Base-by-base conservation (phyloP, 2,329 filamentous ascomycete genomes). In the Colletotrichum gigasporum region DNA sequence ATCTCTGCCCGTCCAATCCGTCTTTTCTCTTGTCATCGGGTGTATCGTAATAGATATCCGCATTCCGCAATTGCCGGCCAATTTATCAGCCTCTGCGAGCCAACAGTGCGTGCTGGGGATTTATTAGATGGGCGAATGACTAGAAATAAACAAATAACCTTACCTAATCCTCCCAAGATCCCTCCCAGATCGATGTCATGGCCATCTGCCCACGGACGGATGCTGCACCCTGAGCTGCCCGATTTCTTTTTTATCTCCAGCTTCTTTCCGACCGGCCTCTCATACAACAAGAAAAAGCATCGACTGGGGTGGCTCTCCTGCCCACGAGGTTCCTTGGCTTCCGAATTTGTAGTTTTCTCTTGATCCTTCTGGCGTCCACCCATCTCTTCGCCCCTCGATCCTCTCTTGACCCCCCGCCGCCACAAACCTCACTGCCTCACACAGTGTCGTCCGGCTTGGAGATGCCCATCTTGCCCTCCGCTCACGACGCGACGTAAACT, bases 401-500 rank as follows among this genome's bases (percentile, higher is more conserved):
- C n/a, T 26, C 37, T 14, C 12, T 20, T 14, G 18, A 34, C 12
- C 32, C 18, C 37, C 47, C 10, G 12, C 30, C 12, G 8, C 22
- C 22, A 42, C 12, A 41, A 32, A 30, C 16, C 10, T 16, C 16
- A 20, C 22, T 18, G 44, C 22, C 20, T 24, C 5, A 22, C n/a
- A 8, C n/a, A n/a, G n/a, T n/a, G n/a, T n/a, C n/a, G n/a, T n/a
- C n/a, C n/a, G n/a, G n/a, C n/a, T n/a, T n/a, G n/a, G n/a, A 48
- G 16, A 22, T 35, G 34, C 26, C 26, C 18, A 16, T 22, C 48
- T 14, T 52, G n/a, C n/a, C 9, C 20, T 62, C 41, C 52, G 35
- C 59, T 63, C 28, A 60, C 39, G 34, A 50, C 55, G 39, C 55
- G 35, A 58, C 59, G 53, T 63, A 63, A 63, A 54, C 12, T 30